Conservation (phyloP, 1,139 yeast species). For the Yamadazyma membranifaciens region DNA sequence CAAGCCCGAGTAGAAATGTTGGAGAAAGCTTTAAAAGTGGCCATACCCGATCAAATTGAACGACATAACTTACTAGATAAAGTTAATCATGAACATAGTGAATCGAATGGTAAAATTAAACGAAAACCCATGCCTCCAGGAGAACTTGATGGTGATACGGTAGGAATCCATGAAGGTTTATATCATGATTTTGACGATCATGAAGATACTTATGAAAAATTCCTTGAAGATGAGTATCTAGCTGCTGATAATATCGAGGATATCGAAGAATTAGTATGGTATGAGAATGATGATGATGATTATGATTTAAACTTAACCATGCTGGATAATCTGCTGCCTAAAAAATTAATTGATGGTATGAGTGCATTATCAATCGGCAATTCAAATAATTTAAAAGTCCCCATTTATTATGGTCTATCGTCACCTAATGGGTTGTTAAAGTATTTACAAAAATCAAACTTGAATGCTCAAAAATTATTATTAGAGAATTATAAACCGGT, state of each 20-base stretch:
- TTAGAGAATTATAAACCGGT: constrained; percentile 3
- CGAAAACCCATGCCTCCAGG: too few species aligned
- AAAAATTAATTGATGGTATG: constrained; percentile 45
- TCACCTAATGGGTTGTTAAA: constrained; percentile 48
- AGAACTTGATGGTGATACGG: too few species aligned
- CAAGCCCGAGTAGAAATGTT: constrained; percentile 18
- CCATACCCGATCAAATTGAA: constrained; percentile 18
- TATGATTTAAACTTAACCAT: neutral
- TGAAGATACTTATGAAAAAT: constrained; percentile 13
- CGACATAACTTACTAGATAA: constrained; percentile 13
- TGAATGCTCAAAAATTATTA: constrained; percentile 13
- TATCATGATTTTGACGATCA: constrained; percentile 16
- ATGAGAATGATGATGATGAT: neutral
- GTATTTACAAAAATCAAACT: constrained; percentile 14
- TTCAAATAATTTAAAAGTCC: constrained; percentile 44
- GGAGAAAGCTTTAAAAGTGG: constrained; percentile 14
- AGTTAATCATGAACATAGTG: neutral
- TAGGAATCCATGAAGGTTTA: neutral
- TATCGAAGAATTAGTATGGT: constrained; percentile 15
- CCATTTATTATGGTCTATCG: constrained; percentile 53
- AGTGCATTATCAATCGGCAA: constrained; percentile 44
- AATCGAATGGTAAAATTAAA: neutral
- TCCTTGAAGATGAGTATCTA: constrained; percentile 15
- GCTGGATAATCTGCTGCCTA: neutral
- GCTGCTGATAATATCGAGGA: constrained; percentile 18